Percentiles rank a stretch among this genome's conserved stretches.
phyloP scores from a whole-genome alignment of 192 early-diverging fungal species.

The Podochytrium sp. region DNA sequence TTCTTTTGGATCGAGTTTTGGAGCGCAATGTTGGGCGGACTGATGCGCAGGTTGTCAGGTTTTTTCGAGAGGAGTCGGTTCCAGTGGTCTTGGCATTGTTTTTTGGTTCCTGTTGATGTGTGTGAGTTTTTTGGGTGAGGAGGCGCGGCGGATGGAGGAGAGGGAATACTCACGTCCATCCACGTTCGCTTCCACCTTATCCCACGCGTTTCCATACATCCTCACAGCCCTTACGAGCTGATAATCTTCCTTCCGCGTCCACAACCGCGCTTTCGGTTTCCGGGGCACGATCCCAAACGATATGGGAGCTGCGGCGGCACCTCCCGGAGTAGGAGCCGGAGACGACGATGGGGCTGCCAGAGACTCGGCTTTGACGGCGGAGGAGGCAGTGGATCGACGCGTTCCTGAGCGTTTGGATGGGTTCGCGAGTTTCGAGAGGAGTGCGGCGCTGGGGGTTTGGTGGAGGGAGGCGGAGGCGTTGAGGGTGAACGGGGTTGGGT shows the following conservation, averaged over 20 bases:
- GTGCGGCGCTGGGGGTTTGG: neutral
- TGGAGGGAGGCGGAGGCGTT: neutral
- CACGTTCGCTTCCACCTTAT: slow-evolving; percentile 24
- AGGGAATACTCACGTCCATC: slow-evolving; percentile 27
- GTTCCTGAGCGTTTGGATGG: neutral
- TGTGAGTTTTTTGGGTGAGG: neutral
- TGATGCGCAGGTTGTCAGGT: slow-evolving; percentile 19
- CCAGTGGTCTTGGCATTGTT: slow-evolving; percentile 47
- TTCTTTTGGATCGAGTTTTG: slow-evolving; percentile 15
- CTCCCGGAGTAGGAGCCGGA: neutral
- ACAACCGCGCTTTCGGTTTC: slow-evolving; percentile 17
- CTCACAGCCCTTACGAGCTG: slow-evolving; percentile 33
- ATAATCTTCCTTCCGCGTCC: slow-evolving; percentile 39
- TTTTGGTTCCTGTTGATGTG: slow-evolving; percentile 33
- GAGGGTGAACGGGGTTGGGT: too few relatives aligned
- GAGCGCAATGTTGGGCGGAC: slow-evolving; percentile 28
- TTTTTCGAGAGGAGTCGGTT: slow-evolving; percentile 36
- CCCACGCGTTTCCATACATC: slow-evolving; percentile 33
- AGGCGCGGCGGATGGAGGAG: neutral
- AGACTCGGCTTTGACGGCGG: neutral
- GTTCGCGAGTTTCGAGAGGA: slow-evolving; percentile 16
- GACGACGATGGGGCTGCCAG: neutral
- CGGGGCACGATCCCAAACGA: slow-evolving; percentile 10
- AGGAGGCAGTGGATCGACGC: neutral
- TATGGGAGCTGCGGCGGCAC: neutral